These are phyloP conservation scores for Schizopora paradoxa DNA, from an alignment of 1,284 basidiomycete genomes.

Conservation along the genomic window DNA sequence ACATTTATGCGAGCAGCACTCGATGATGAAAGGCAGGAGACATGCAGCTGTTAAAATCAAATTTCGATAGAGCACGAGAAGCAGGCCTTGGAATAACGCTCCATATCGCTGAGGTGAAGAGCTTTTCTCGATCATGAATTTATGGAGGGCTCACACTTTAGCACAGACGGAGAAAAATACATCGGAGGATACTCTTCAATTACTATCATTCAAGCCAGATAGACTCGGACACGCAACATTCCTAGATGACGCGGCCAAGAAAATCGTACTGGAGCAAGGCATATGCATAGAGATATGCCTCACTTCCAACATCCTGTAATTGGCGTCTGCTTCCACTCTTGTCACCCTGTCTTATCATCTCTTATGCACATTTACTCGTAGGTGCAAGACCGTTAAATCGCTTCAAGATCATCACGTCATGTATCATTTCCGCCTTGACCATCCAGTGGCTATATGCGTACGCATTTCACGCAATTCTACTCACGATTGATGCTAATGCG, in stretches of 20 bases:
- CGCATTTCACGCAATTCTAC: constrained; percentile 25
- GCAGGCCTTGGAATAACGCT: constrained; percentile 65
- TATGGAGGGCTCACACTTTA: too few relatives aligned
- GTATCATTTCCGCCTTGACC: constrained; percentile 56
- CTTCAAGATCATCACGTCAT: constrained; percentile 69
- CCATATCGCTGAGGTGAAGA: constrained; percentile 72
- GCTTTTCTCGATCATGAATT: background rate
- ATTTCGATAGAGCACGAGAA: constrained; percentile 50
- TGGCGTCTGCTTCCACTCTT: constrained; percentile 8
- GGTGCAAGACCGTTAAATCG: constrained; percentile 61
- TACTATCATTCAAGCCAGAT: constrained; percentile 61
- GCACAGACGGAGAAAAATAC: constrained; percentile 46
- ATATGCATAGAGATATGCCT: constrained; percentile 78
- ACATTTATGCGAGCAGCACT: too few relatives aligned
- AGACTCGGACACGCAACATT: constrained; percentile 82
- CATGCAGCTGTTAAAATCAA: constrained; percentile 45
- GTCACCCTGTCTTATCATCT: background rate
- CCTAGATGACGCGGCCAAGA: constrained; percentile 54
- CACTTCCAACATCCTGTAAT: constrained; percentile 72
- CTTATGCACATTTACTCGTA: constrained; percentile 23
- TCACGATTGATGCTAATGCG: constrained; percentile 1
- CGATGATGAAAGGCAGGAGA: constrained; percentile 59
- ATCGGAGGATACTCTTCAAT: constrained; percentile 51
- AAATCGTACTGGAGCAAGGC: constrained; percentile 50
- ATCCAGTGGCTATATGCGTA: constrained; percentile 74